Evolutionary conservation across 768 basidiomycete genomes (phyloP).

Genomic region (Cystobasidium tubakii): DNA sequence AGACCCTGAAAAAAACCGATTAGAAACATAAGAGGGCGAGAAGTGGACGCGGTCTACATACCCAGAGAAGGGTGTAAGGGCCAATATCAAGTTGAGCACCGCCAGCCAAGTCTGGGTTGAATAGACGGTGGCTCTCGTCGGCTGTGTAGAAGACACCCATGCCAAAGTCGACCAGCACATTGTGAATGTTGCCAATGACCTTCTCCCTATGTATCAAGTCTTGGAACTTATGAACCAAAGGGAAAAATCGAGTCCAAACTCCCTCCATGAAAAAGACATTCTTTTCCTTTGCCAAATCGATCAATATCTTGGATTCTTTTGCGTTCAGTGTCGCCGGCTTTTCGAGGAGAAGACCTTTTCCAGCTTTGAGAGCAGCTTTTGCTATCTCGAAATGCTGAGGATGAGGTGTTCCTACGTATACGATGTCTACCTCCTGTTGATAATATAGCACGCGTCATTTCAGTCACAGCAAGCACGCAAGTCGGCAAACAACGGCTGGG

Average conservation of each 20-base stretch:
- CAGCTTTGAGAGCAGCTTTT: constrained; percentile 46
- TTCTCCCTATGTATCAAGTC: constrained; percentile 45
- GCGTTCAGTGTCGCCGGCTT: constrained; percentile 49
- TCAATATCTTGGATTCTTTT: constrained; percentile 46
- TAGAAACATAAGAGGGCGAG: too few species aligned
- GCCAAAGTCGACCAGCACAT: constrained; percentile 46
- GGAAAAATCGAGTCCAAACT: constrained; percentile 50
- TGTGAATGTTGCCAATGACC: constrained; percentile 47
- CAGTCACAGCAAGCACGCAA: neutral
- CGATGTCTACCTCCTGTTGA: constrained; percentile 47
- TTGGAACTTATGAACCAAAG: constrained; percentile 46
- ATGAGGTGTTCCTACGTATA: constrained; percentile 50
- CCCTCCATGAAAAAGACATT: constrained; percentile 50
- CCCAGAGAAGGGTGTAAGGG: constrained; percentile 44
- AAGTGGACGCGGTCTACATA: constrained; percentile 5
- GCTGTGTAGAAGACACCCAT: constrained; percentile 44
- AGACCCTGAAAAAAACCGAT: constrained; percentile 1
- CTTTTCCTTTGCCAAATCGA: constrained; percentile 47
- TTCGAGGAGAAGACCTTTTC: constrained; percentile 49
- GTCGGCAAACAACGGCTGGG: constrained; percentile 10
- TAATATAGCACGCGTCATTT: neutral
- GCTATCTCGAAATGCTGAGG: constrained; percentile 47
- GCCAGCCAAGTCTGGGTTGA: constrained; percentile 48
- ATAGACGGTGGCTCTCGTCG: constrained; percentile 45
- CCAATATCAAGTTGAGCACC: constrained; percentile 50